Evolutionary conservation across 139 green algal species (phyloP).

Genomic region (Gonium pectorale): DNA sequence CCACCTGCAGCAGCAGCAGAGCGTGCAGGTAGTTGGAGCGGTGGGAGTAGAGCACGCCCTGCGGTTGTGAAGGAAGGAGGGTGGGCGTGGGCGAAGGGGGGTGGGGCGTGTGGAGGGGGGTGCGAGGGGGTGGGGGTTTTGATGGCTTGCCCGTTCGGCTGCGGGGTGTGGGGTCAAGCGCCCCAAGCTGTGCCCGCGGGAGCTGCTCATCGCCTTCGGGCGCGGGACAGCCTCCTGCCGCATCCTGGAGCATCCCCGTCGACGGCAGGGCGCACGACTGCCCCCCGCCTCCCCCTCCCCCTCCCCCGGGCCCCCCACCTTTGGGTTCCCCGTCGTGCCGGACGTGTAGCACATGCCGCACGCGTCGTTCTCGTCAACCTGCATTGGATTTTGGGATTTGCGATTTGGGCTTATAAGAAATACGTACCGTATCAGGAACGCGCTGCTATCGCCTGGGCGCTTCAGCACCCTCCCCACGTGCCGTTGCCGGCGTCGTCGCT

Average conservation of each 20-base stretch:
- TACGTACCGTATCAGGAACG: too few relatives aligned
- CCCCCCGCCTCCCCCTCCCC: background rate
- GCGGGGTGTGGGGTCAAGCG: too few relatives aligned
- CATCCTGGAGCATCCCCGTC: too few relatives aligned
- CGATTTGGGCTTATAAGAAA: too few relatives aligned
- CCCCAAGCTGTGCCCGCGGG: too few relatives aligned
- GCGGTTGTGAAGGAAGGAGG: slow-evolving; percentile 1
- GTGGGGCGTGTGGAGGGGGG: background rate
- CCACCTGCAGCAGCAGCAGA: slow-evolving; percentile 59
- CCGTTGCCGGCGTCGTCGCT: too few relatives aligned
- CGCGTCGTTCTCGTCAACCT: slow-evolving; percentile 68
- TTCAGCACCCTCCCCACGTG: too few relatives aligned
- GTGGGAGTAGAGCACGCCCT: slow-evolving; percentile 86
- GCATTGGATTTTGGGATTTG: slow-evolving; percentile 66
- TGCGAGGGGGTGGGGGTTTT: background rate
- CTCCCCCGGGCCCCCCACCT: slow-evolving; percentile 27
- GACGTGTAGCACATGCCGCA: slow-evolving; percentile 89
- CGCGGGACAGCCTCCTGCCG: too few relatives aligned
- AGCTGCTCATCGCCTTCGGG: too few relatives aligned
- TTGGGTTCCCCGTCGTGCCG: slow-evolving; percentile 74
- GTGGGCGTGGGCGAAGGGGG: background rate
- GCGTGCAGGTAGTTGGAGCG: slow-evolving; percentile 83
- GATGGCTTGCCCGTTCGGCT: too few relatives aligned
- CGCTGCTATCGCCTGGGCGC: too few relatives aligned
- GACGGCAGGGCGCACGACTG: too few relatives aligned